Evolutionary conservation across 352 stramenopile species (phyloP).

Genomic region (Phytopythium sindhum): DNA sequence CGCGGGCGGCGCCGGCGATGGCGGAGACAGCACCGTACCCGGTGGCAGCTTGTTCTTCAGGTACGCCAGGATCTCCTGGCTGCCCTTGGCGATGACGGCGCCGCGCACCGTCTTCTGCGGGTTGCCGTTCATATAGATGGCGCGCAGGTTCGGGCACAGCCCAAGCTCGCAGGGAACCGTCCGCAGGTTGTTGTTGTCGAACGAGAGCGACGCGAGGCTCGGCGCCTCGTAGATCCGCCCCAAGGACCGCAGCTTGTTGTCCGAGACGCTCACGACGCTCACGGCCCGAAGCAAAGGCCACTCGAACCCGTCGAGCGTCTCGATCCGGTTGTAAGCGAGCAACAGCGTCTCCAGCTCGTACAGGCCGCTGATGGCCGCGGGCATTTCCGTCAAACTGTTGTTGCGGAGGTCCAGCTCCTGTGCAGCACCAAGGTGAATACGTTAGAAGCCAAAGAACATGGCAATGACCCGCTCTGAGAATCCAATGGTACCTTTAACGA

Average conservation of each 20-base stretch:
- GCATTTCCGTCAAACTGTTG: conserved; percentile 53
- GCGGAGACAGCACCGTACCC: conserved; percentile 20
- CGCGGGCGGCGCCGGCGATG: not conserved
- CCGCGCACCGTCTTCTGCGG: conserved; percentile 78
- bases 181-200: conserved; percentile 84
- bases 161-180: conserved; percentile 61
- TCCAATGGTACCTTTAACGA: conserved; percentile 28
- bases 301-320: conserved; percentile 59
- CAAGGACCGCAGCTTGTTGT: conserved; percentile 74
- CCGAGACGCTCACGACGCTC: conserved; percentile 64
- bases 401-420: conserved; percentile 75
- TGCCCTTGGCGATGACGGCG: conserved; percentile 72
- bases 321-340: conserved; percentile 70
- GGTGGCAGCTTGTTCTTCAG: conserved; percentile 79
- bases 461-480: too few species aligned
- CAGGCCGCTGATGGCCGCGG: conserved; percentile 31
- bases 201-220: conserved; percentile 60
- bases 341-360: conserved; percentile 54
- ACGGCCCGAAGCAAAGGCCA: conserved; percentile 44
- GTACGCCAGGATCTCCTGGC: conserved; percentile 62
- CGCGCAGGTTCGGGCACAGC: conserved; percentile 54
- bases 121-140: conserved; percentile 85
- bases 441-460: not conserved
- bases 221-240: conserved; percentile 60
- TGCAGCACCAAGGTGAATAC: conserved; percentile 2